Conservation (phyloP, 2,329 filamentous ascomycete genomes). For the Ceratocystis cacaofunesta region DNA sequence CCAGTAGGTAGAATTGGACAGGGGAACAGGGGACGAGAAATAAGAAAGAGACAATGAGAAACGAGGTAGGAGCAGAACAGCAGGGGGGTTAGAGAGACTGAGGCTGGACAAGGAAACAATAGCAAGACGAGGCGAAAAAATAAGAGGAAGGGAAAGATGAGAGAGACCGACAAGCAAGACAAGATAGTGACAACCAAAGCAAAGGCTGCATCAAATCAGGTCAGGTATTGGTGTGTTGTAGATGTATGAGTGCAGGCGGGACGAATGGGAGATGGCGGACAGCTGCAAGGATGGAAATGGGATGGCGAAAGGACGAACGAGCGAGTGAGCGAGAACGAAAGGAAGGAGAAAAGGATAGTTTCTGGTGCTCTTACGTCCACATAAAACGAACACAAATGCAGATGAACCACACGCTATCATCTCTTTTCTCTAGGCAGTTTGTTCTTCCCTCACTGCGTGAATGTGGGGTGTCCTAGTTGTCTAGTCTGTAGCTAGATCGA, state of each 20-base stretch:
- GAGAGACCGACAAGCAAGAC: neutral
- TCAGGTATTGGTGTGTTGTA: conserved; percentile 2
- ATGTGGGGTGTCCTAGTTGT: neutral
- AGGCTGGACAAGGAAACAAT: neutral
- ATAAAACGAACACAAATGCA: neutral
- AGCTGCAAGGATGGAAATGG: neutral
- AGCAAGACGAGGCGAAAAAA: neutral
- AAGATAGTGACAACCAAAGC: neutral
- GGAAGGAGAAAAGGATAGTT: neutral
- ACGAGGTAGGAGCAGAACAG: neutral
- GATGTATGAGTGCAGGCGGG: neutral
- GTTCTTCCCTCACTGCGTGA: neutral
- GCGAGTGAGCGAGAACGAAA: neutral
- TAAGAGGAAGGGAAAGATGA: neutral
- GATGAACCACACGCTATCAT: neutral
- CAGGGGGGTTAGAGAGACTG: too few species aligned
- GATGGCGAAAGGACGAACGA: neutral
- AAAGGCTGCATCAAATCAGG: neutral
- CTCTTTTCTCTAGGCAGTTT: neutral
- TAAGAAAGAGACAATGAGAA: neutral
- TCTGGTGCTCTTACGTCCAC: too few species aligned
- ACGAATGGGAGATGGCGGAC: neutral
- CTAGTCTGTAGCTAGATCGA: conserved; percentile 5
- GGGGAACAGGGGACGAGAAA: neutral
- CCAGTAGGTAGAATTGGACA: neutral